phyloP scores from a whole-genome alignment of 1,284 basidiomycete genomes.

The Tremellales sp. region DNA sequence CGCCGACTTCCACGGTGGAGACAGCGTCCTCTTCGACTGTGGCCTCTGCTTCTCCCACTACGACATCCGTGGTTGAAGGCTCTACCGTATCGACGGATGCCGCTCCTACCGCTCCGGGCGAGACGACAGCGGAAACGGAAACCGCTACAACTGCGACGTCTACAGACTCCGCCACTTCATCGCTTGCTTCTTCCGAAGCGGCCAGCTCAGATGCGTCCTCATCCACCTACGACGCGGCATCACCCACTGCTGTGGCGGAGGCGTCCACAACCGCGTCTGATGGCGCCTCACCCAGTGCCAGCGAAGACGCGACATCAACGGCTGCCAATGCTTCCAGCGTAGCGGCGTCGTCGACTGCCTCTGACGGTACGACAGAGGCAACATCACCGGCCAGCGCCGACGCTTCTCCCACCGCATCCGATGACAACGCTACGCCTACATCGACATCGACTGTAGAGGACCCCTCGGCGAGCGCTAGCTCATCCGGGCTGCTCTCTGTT shows the following conservation, averaged over 20 bases:
- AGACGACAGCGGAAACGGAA: background rate
- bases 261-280: background rate
- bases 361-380: background rate
- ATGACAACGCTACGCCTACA: background rate
- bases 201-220: background rate
- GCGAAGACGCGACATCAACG: background rate
- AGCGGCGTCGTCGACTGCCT: background rate
- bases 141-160: background rate
- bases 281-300: background rate
- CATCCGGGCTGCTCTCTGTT: too few relatives aligned
- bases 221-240: background rate
- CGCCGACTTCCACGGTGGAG: too few relatives aligned
- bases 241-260: background rate
- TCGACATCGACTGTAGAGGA: background rate
- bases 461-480: background rate
- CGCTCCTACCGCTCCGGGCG: background rate
- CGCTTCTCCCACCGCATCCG: background rate
- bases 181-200: background rate
- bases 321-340: too few relatives aligned
- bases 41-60: too few relatives aligned
- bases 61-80: too few relatives aligned
- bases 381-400: background rate
- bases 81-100: too few relatives aligned
- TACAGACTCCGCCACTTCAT: background rate
- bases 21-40: too few relatives aligned